Evolutionary conservation across 1,284 basidiomycete species (phyloP), one percentile per base, ranked within the genome.

Genomic region (Papiliotrema nemorosa): DNA sequence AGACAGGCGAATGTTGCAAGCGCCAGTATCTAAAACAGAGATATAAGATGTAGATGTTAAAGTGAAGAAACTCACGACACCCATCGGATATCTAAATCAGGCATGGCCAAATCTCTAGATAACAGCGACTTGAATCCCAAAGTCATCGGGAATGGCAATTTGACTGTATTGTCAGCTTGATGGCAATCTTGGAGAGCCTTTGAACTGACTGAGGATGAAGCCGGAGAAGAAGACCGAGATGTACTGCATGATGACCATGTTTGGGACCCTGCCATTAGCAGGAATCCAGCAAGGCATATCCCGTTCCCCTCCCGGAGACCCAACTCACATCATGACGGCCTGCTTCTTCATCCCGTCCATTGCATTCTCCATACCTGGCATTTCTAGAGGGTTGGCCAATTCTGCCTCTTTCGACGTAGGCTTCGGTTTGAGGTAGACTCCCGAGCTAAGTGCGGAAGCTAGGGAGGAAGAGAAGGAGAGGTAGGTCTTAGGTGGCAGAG

Each of bases 211-310:
- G 54, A 97, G 81, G 47, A 98, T 88, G 71, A 98, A 97, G 29
- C 94, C 94, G 59, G 90, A 88, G 78, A 98, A 98, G 83, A 98
- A 98, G 74, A 94, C 93, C 76, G 94, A 97, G 78, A 99, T 96
- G 90, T 96, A 98, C 57, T 93, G 94, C 96, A 98, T 98, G 64
- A 98, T 93, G 58, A 97, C 81, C 85, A 97, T 97, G 75, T 97
- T 90, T 9, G 89, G 90, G 7, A 94, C 86, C 89, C 69, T 72
- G 49, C 22, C 44, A 53, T 44, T 47, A 27, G 20, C 9, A 18
- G 13, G 20, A 21, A 29, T 3, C 21, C 18, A 44, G 21, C 20
- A 44, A 16, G 40, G 22, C 26, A 3, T 20, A n/a, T 7, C 7
- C 7, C 9, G 29, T 7, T 31, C 9, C 35, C 5, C 12, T 24